Base-by-base conservation (phyloP, 2,329 filamentous ascomycete species). In the Domatiomyces catenatus region DNA sequence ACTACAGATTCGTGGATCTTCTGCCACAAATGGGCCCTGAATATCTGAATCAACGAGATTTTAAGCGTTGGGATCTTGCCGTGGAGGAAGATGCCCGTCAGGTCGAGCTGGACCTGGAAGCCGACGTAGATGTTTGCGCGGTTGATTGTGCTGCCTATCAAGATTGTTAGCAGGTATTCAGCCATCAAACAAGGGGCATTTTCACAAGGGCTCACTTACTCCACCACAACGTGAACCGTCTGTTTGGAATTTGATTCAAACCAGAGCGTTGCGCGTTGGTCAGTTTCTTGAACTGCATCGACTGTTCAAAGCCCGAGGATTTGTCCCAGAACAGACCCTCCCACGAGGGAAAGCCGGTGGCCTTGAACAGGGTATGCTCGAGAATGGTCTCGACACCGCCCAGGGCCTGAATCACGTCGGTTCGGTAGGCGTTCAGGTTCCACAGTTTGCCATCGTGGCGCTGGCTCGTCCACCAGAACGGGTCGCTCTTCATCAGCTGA, bases 391-490 rank as follows among this genome's bases (percentile, higher is more conserved):
- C 92, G 6, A 98, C 92, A 81, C 89, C 89, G 63, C 90, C 90
- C 46, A 95, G 71, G 0, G 90, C 89, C 65, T 96, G 92, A 52
- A 98, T 98, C 8, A 95, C 88, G 70, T 98, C 92, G 5, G 92
- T 95, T 55, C 92, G 76, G 69, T 96, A 95, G 1, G 87, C 86
- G 58, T 96, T 96, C 49, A 98, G 67, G 57, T 95, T 95, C 92
- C 92, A 98, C 3, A 98, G 69, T 63, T 96, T 96, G 64, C 92
- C 92, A 61, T 98, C 92, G 62, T 98, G 93, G 42, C 92, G 77
- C 67, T 96, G 90, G 61, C 86, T 94, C 3, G 92, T 98, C 92
- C 92, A 98, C 88, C 89, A 95, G 75, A 96, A 96, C 0, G 92
- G 92, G 64, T 96, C 95, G 69, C 84, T 93, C 79, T 94, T 95